These are phyloP conservation scores for Clarireedia monteithiana DNA, from an alignment of 2,329 filamentous ascomycete genomes.

Conservation along the genomic window DNA sequence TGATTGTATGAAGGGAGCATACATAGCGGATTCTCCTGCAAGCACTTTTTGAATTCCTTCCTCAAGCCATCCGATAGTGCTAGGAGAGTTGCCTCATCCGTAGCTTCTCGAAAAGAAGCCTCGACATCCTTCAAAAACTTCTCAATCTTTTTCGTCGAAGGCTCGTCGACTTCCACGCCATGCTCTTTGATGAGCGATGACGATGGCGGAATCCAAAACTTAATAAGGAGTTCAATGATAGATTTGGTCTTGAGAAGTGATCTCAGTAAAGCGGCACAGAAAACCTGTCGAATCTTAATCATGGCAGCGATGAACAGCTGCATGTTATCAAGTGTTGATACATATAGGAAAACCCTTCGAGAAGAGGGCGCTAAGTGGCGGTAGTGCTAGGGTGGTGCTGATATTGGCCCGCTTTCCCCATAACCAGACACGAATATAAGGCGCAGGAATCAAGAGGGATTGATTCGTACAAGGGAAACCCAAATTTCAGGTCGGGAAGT, in stretches of 20 bases:
- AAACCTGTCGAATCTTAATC: constrained; percentile 46
- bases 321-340: constrained; percentile 30
- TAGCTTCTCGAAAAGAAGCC: constrained; percentile 40
- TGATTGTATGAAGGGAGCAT: constrained; percentile 63
- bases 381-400: constrained; percentile 11
- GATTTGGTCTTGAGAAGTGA: constrained; percentile 53
- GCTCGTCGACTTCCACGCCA: constrained; percentile 13
- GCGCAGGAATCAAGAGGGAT: not conserved
- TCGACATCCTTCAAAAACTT: constrained; percentile 52
- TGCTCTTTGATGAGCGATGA: constrained; percentile 18
- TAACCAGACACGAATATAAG: not conserved
- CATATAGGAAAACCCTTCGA: constrained; percentile 23
- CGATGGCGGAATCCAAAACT: constrained; percentile 39
- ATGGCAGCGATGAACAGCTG: constrained; percentile 49
- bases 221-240: constrained; percentile 48
- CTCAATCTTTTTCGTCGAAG: constrained; percentile 13
- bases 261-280: constrained; percentile 47
- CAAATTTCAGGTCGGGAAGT: not conserved
- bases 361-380: constrained; percentile 6
- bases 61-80: constrained; percentile 43
- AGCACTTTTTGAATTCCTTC: constrained; percentile 45
- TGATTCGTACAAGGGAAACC: not conserved
- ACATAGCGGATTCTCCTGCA: constrained; percentile 45
- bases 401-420: constrained; percentile 3
- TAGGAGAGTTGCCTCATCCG: constrained; percentile 35